Conservation (phyloP, 2,329 filamentous ascomycete species). For the Neofusicoccum sp. region DNA sequence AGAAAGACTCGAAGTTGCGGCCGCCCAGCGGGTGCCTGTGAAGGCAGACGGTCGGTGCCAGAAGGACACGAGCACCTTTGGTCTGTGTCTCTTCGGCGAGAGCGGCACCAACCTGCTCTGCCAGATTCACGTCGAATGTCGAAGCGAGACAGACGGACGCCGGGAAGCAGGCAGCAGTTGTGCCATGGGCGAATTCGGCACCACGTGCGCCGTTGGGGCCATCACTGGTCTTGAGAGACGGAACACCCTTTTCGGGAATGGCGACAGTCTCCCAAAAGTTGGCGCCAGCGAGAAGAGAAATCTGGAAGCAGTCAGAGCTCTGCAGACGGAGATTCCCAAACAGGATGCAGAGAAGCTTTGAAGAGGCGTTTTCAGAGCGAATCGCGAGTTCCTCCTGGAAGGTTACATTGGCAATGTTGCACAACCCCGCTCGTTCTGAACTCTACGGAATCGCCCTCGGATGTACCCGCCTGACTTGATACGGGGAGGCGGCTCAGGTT, state of each 20-base stretch:
- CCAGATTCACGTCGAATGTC: slow-evolving; percentile 72
- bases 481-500: no score
- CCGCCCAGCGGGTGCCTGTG: slow-evolving; percentile 81
- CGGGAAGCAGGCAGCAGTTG: slow-evolving; percentile 68
- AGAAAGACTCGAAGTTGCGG: slow-evolving; percentile 83
- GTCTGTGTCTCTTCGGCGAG: slow-evolving; percentile 71
- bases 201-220: slow-evolving; percentile 70
- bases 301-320: slow-evolving; percentile 23
- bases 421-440: no score
- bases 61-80: slow-evolving; percentile 69
- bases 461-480: neutral
- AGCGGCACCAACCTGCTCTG: slow-evolving; percentile 67
- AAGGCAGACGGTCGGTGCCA: slow-evolving; percentile 78
- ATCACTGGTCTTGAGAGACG: slow-evolving; percentile 64
- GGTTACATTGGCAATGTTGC: no score
- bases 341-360: no score
- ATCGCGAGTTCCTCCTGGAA: no score
- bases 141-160: slow-evolving; percentile 76
- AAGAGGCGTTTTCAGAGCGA: no score
- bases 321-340: no score
- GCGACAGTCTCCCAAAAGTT: slow-evolving; percentile 70
- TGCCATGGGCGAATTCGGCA: slow-evolving; percentile 61
- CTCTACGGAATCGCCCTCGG: no score
- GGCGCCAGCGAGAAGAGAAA: slow-evolving; percentile 48
- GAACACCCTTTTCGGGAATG: slow-evolving; percentile 60